A percentile compares a stretch with the other conserved stretches of the same genome.
Conservation (phyloP, 2,329 filamentous ascomycete species). For the Furcasterigmium sp. region DNA sequence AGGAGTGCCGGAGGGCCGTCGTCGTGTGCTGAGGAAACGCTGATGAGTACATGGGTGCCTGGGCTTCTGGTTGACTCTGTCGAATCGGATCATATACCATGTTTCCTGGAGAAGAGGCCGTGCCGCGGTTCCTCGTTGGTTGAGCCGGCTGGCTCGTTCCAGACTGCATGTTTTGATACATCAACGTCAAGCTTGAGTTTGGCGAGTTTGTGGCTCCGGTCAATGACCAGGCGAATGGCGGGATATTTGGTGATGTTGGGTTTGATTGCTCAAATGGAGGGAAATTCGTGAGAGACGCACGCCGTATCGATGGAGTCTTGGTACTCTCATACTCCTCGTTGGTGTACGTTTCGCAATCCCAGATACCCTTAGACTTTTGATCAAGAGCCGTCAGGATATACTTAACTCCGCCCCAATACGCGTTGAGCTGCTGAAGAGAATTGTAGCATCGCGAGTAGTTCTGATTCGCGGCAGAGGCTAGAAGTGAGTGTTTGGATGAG, state of each 20-base stretch:
- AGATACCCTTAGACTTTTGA: conserved; percentile 82
- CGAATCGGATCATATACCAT: conserved; percentile 58
- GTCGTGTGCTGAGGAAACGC: conserved; percentile 43
- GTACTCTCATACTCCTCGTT: conserved; percentile 74
- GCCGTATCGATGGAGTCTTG: conserved; percentile 38
- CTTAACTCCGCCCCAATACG: conserved; percentile 80
- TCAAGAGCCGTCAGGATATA: conserved; percentile 85
- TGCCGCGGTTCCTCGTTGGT: conserved; percentile 19
- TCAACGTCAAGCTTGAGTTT: conserved; percentile 74
- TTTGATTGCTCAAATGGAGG: conserved; percentile 28
- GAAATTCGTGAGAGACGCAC: conserved; percentile 32
- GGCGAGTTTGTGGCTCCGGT: conserved; percentile 83
- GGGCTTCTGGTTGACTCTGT: conserved; percentile 44
- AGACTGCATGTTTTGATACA: conserved; percentile 59
- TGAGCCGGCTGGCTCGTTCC: conserved; percentile 20
- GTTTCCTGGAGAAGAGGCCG: conserved; percentile 47
- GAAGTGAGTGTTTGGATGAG: conserved; percentile 63
- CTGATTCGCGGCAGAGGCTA: conserved; percentile 76
- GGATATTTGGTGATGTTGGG: conserved; percentile 43
- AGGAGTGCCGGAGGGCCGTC: conserved; percentile 37
- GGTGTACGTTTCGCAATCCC: conserved; percentile 65
- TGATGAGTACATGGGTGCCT: conserved; percentile 40
- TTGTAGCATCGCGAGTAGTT: conserved; percentile 87
- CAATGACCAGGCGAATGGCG: conserved; percentile 75
- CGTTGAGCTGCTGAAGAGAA: conserved; percentile 72